Conservation (phyloP, 1,284 basidiomycete species). For the Salmacisia buchloeana region DNA sequence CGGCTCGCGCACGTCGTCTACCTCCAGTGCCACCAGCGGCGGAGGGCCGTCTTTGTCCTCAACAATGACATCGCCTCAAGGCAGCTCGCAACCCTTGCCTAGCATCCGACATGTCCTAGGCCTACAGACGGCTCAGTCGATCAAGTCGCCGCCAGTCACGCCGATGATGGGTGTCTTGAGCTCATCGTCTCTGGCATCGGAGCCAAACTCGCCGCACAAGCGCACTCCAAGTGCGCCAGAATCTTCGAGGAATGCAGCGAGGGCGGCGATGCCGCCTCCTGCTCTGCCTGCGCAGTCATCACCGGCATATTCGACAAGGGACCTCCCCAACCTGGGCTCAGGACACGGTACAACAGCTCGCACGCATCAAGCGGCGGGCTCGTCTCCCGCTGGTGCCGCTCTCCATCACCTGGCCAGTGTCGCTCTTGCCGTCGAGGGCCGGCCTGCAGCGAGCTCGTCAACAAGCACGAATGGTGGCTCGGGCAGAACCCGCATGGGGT, state of each 20-base stretch:
- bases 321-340: neutral
- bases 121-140: neutral
- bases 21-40: neutral
- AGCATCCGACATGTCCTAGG: conserved; percentile 7
- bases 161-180: neutral
- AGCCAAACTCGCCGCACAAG: neutral
- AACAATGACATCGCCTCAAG: neutral
- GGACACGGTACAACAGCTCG: neutral
- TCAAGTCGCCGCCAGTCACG: neutral
- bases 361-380: too few relatives aligned
- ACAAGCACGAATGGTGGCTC: neutral
- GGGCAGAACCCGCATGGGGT: neutral
- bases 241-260: neutral
- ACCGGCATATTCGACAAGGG: neutral
- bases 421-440: neutral
- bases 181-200: neutral
- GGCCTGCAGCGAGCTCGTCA: neutral
- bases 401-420: conserved; percentile 3
- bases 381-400: neutral
- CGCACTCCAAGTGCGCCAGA: neutral
- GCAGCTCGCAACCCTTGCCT: neutral
- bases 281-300: conserved; percentile 1
- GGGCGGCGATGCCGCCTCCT: neutral
- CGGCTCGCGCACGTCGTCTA: neutral
- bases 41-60: neutral